phyloP scores from a whole-genome alignment of 1,284 basidiomycete species.

The Fomitopsis schrenkii region DNA sequence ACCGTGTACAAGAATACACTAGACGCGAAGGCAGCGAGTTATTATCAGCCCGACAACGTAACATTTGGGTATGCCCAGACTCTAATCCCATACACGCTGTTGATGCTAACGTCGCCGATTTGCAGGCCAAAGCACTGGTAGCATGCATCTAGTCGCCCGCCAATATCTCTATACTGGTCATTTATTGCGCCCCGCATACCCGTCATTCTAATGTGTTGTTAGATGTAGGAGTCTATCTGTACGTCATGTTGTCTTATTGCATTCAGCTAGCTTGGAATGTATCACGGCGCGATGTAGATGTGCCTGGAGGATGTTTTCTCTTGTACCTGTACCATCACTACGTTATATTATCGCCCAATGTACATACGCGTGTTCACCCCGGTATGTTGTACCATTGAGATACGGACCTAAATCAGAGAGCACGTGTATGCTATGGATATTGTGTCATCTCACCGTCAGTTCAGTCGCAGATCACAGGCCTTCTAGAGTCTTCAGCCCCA shows the following conservation, averaged over 20 bases:
- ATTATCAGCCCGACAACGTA: conserved; percentile 17
- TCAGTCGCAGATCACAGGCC: no score
- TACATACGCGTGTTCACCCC: no score
- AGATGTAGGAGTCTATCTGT: background rate
- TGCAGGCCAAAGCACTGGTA: conserved; percentile 4
- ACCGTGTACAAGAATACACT: conserved; percentile 32
- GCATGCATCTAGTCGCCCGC: background rate
- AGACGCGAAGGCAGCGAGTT: conserved; percentile 22
- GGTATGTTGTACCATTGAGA: no score
- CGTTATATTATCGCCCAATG: background rate
- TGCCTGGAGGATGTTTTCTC: background rate
- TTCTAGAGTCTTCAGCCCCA: no score
- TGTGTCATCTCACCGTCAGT: no score
- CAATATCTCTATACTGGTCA: background rate
- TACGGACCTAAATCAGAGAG: no score
- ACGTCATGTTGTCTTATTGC: background rate
- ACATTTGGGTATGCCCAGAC: conserved; percentile 26
- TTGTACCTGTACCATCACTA: background rate
- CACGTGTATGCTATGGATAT: no score
- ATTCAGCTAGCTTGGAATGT: background rate
- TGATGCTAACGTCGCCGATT: background rate
- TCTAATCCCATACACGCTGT: background rate
- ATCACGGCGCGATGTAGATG: background rate
- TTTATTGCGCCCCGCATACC: conserved; percentile 3
- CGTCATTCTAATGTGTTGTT: background rate